Percentiles rank a stretch among this genome's conserved stretches.
Evolutionary conservation across 495 filamentous ascomycete species (phyloP).

Genomic region (Aspergillus kassunensis): DNA sequence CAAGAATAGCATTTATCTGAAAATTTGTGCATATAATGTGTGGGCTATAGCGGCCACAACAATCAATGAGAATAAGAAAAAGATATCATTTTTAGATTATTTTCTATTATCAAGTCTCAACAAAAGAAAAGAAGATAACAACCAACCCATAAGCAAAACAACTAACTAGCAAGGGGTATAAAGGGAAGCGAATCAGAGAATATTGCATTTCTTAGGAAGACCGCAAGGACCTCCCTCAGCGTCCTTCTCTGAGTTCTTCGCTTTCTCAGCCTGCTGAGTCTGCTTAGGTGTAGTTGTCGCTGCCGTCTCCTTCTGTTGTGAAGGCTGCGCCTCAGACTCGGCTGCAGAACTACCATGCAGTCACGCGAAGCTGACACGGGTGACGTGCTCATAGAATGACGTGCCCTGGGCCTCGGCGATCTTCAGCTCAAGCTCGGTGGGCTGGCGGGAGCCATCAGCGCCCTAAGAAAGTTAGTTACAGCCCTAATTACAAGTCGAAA

Average conservation of each 20-base stretch:
- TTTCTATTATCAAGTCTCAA: slow-evolving; percentile 10
- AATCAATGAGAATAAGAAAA: not conserved
- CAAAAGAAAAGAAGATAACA: slow-evolving; percentile 12
- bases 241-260: slow-evolving; percentile 36
- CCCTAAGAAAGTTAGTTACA: slow-evolving; percentile 32
- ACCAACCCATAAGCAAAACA: slow-evolving; percentile 4
- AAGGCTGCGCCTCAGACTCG: slow-evolving; percentile 30
- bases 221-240: slow-evolving; percentile 66
- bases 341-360: slow-evolving; percentile 61
- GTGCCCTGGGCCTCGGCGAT: slow-evolving; percentile 80
- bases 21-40: no score
- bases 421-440: slow-evolving; percentile 66
- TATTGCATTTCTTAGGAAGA: slow-evolving; percentile 62
- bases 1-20: not conserved
- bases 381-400: slow-evolving; percentile 75
- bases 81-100: slow-evolving; percentile 1
- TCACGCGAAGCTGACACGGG: slow-evolving; percentile 74
- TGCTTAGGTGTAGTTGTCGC: slow-evolving; percentile 16
- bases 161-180: slow-evolving; percentile 13
- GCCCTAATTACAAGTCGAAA: not conserved
- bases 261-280: slow-evolving; percentile 22
- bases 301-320: slow-evolving; percentile 13
- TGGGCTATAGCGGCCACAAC: not conserved
- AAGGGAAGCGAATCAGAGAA: slow-evolving; percentile 42
- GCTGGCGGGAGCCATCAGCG: slow-evolving; percentile 76